A percentile compares a stretch with the other conserved stretches of the same genome.
phyloP scores from a whole-genome alignment of 2,329 filamentous ascomycete genomes.

The Aschersonia sp. region DNA sequence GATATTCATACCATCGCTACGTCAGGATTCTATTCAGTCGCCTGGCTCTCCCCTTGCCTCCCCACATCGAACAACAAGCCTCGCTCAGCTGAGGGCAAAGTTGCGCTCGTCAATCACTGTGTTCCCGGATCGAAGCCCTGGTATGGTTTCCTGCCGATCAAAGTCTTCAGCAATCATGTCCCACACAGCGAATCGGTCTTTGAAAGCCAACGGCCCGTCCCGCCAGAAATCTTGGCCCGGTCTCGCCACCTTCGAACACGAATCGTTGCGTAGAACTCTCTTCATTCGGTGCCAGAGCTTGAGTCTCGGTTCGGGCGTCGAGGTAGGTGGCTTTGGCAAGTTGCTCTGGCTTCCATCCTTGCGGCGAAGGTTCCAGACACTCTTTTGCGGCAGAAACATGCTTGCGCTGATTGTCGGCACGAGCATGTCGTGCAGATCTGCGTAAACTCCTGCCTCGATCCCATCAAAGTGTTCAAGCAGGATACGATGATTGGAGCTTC shows the following conservation, averaged over 20 bases:
- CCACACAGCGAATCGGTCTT: constrained; percentile 20
- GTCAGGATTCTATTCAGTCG: background rate
- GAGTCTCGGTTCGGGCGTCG: constrained; percentile 11
- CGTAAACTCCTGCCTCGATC: constrained; percentile 31
- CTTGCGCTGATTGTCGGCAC: constrained; percentile 39
- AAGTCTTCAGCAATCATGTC: constrained; percentile 22
- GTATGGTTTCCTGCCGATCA: constrained; percentile 17
- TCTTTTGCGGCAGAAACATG: constrained; percentile 34
- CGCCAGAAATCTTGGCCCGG: background rate
- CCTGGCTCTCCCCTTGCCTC: background rate
- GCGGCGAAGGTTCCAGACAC: constrained; percentile 35
- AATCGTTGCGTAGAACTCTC: constrained; percentile 6
- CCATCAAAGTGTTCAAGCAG: constrained; percentile 36
- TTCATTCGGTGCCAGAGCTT: constrained; percentile 4
- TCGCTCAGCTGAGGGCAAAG: constrained; percentile 10
- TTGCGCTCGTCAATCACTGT: constrained; percentile 24
- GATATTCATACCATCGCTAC: background rate
- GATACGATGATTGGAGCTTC: constrained; percentile 26
- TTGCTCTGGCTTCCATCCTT: constrained; percentile 6
- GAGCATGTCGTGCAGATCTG: constrained; percentile 30
- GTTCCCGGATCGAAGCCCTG: constrained; percentile 19
- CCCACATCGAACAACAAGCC: background rate
- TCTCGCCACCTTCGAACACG: constrained; percentile 5
- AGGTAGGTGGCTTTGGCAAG: constrained; percentile 10
- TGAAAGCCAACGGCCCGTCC: constrained; percentile 9